Evolutionary conservation across 2,329 filamentous ascomycete species (phyloP).

Genomic region (Botrytis sinoallii): DNA sequence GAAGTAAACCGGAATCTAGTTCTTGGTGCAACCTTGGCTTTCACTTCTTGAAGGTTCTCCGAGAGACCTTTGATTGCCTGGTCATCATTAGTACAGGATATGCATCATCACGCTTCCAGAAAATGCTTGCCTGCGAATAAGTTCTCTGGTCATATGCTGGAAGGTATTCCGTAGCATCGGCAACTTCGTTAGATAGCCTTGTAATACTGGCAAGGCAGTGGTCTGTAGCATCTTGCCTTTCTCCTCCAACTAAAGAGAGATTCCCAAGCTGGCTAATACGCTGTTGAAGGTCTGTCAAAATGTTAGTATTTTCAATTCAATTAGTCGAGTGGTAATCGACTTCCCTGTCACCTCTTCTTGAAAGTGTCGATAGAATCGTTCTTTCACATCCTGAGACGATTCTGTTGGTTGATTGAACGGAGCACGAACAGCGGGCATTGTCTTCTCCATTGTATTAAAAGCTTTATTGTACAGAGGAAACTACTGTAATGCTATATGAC

Average conservation of each 20-base stretch:
- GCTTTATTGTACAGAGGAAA: not conserved
- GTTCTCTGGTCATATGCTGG: slow-evolving; percentile 87
- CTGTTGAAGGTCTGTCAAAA: slow-evolving; percentile 64
- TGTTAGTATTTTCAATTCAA: not conserved
- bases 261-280: slow-evolving; percentile 67
- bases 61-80: slow-evolving; percentile 74
- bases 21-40: slow-evolving; percentile 66
- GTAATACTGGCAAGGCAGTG: slow-evolving; percentile 77
- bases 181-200: slow-evolving; percentile 76
- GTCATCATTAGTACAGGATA: slow-evolving; percentile 38
- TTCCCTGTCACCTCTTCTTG: slow-evolving; percentile 70
- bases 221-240: slow-evolving; percentile 78
- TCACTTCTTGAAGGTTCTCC: slow-evolving; percentile 71
- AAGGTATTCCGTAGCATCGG: slow-evolving; percentile 76
- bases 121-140: slow-evolving; percentile 65
- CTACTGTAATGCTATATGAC: not conserved
- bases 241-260: slow-evolving; percentile 62
- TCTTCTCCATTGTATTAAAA: slow-evolving; percentile 2
- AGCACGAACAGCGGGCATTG: slow-evolving; percentile 9
- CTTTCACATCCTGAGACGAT: slow-evolving; percentile 53
- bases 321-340: slow-evolving; percentile 31
- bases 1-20: slow-evolving; percentile 81
- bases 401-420: slow-evolving; percentile 26
- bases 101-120: not conserved
- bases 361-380: slow-evolving; percentile 83